These are phyloP conservation scores for Spiraea crenata DNA, from an alignment of 331 rosid species.

Conservation along the genomic window DNA sequence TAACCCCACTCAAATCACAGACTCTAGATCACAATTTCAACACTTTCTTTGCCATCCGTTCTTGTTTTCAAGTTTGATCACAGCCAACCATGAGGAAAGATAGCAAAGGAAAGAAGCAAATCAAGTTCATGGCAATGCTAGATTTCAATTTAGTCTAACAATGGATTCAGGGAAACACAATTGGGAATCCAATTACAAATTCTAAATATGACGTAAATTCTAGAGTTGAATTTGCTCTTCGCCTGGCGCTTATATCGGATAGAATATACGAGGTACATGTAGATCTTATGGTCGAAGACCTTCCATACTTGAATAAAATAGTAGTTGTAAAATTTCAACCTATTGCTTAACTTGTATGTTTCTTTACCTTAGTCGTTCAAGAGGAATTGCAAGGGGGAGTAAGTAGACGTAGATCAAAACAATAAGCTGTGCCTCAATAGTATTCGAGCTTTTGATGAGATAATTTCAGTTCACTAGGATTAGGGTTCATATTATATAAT, in stretches of 20 bases:
- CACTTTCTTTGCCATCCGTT: neutral
- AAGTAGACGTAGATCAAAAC: slow-evolving; percentile 6
- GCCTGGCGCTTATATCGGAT: slow-evolving; percentile 10
- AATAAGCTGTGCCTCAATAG: slow-evolving; percentile 8
- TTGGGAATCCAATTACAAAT: neutral
- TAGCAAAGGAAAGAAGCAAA: slow-evolving; percentile 7
- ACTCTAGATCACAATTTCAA: neutral
- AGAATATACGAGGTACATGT: slow-evolving; percentile 14
- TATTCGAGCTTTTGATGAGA: slow-evolving; percentile 9
- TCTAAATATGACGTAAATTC: neutral
- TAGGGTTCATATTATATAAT: too few relatives aligned
- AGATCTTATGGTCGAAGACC: neutral
- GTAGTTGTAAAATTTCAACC: neutral
- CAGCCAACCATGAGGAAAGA: slow-evolving; percentile 8
- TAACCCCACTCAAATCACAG: neutral
- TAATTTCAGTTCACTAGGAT: neutral
- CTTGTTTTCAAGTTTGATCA: neutral
- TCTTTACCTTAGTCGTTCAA: neutral
- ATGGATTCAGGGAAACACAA: slow-evolving; percentile 11
- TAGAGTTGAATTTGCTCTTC: neutral
- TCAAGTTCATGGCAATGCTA: neutral
- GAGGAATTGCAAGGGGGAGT: slow-evolving; percentile 13
- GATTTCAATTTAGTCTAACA: neutral
- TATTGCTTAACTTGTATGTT: too few relatives aligned
- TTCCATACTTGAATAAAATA: neutral